Evolutionary conservation across 768 basidiomycete species (phyloP), one percentile per base, ranked within the genome.

Genomic region (Psilocybe azurescens): DNA sequence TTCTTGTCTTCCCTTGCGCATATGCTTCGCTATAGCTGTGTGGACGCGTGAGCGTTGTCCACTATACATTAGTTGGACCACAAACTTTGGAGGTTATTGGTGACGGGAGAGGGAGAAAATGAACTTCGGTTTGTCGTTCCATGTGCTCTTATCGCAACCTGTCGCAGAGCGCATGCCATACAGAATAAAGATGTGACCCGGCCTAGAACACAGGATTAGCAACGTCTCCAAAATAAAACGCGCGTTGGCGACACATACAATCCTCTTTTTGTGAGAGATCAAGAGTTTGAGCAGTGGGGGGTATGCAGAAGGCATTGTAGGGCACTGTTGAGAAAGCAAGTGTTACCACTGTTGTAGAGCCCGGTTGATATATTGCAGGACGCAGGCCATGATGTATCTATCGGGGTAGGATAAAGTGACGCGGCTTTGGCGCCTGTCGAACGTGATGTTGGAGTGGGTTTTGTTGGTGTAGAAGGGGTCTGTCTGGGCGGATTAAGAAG

Each of bases 291-390:
- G 80, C 28, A 99, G 82, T 2, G 96, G 94, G 8, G 95, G 88
- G 97, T 98, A 70, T 99, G 95, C 13, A 97, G 75, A 53, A 99
- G 83, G 69, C 94, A 95, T 78, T 99, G 97, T 53, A 99, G 77
- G 20, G 90, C 93, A 66, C 94, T 95, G 74, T 99, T 99, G 68
- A 98, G 79, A 74, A 97, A 99, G 76, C 97, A 99, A 1, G 94
- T 97, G 71, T 98, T 99, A 50, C 94, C 94, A 29, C 79, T 89
- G 75, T 98, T 98, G 70, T 85, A 81, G 50, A 98, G 78, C 1
- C 95, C 95, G 53, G 71, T 74, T 44, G 85, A 90, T 54, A 83
- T 72, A 56, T 70, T 77, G 53, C 71, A 80, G 13, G 72, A 74
- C 24, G 73, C 56, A 1, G 90, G 89, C 89, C 90, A 93, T 46